A percentile compares a stretch with the other conserved stretches of the same genome.
These are phyloP conservation scores for Boletus calvinii DNA, from an alignment of 1,284 basidiomycete genomes.

Conservation along the genomic window DNA sequence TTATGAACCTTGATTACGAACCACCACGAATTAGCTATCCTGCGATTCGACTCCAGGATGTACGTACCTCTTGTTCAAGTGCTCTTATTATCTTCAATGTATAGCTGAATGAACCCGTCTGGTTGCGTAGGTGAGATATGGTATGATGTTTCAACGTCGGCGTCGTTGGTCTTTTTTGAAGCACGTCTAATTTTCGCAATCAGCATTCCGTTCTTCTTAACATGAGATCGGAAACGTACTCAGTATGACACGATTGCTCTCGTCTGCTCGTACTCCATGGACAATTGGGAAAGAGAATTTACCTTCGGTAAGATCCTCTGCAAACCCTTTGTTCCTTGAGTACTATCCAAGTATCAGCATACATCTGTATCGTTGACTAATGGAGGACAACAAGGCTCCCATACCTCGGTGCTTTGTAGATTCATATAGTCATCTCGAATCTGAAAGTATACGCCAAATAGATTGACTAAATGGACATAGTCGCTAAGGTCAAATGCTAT, in stretches of 20 bases:
- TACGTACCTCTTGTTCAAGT: constrained; percentile 51
- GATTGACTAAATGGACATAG: constrained; percentile 89
- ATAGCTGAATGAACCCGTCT: constrained; percentile 72
- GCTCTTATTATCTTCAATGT: constrained; percentile 55
- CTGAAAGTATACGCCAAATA: constrained; percentile 94
- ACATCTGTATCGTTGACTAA: background rate
- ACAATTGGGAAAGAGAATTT: constrained; percentile 97
- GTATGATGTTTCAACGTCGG: constrained; percentile 78
- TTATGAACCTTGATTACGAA: constrained; percentile 26
- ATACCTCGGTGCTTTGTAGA: constrained; percentile 83
- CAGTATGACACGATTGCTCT: constrained; percentile 72
- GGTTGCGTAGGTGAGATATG: constrained; percentile 72
- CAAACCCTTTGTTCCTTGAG: constrained; percentile 89
- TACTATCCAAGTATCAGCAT: constrained; percentile 54
- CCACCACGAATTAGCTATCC: background rate
- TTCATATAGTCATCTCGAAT: constrained; percentile 99
- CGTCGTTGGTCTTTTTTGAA: constrained; percentile 84
- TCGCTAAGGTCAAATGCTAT: constrained; percentile 49
- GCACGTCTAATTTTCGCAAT: constrained; percentile 59
- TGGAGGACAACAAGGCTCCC: constrained; percentile 37
- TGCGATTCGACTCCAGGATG: background rate
- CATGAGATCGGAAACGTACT: constrained; percentile 52
- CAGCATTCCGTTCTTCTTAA: background rate
- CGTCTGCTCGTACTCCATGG: constrained; percentile 80
- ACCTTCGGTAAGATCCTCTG: constrained; percentile 93